Evolutionary conservation across 2,329 filamentous ascomycete genomes (phyloP).

Genomic region (Anthostomella pinea): DNA sequence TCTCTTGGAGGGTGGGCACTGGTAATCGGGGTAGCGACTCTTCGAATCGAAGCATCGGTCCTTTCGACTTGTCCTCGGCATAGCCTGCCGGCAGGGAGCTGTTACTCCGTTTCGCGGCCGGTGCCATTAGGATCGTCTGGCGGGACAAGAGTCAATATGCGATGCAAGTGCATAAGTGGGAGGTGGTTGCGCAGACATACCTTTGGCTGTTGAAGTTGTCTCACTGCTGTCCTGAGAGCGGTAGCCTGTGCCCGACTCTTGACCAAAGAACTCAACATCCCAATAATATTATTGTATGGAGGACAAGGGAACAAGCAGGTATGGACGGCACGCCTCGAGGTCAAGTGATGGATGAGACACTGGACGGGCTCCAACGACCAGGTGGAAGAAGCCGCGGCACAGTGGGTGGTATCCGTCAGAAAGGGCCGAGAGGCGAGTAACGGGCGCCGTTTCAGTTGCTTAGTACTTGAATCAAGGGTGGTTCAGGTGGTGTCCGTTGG

Average conservation of each 20-base stretch:
- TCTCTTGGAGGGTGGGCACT: constrained; percentile 80
- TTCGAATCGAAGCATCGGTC: constrained; percentile 79
- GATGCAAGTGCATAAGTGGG: constrained; percentile 1
- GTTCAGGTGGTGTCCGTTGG: too few species aligned
- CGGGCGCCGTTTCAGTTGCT: too few species aligned
- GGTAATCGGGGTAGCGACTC: constrained; percentile 79
- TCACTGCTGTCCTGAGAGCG: constrained; percentile 28
- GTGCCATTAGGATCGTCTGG: constrained; percentile 49
- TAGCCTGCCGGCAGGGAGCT: constrained; percentile 68
- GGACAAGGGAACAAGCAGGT: constrained; percentile 11
- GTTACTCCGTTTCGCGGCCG: constrained; percentile 50
- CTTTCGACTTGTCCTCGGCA: constrained; percentile 75
- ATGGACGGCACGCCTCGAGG: constrained; percentile 7
- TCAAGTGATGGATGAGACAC: constrained; percentile 11
- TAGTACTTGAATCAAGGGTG: too few species aligned
- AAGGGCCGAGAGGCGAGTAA: constrained; percentile 1
- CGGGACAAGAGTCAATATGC: constrained; percentile 19
- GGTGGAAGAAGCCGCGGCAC: constrained; percentile 6
- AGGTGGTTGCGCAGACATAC: constrained; percentile 14
- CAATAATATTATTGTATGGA: constrained; percentile 16
- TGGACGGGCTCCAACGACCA: too few species aligned
- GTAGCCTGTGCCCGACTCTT: constrained; percentile 34
- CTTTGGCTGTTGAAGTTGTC: constrained; percentile 23
- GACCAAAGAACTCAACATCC: constrained; percentile 32
- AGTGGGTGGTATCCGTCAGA: constrained; percentile 6